A percentile compares a stretch with the other conserved stretches of the same genome.
phyloP scores from a whole-genome alignment of 2,329 filamentous ascomycete genomes.

The Botrytis deweyae region DNA sequence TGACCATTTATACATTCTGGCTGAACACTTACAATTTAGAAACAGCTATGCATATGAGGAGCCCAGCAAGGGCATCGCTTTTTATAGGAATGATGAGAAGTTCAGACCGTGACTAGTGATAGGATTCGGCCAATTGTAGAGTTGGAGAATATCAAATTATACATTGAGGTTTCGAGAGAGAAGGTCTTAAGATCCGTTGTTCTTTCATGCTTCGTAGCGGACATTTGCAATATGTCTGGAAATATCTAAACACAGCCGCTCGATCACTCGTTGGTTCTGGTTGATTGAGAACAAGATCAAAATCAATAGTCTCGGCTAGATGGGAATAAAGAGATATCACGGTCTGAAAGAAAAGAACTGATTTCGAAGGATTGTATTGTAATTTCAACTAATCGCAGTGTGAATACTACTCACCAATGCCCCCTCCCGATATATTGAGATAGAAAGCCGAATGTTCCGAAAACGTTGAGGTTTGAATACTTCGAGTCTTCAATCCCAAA shows the following conservation, averaged over 20 bases:
- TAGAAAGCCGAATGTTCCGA: too few species aligned
- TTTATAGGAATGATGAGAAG: background rate
- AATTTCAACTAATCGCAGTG: too few species aligned
- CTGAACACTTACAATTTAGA: background rate
- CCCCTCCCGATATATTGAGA: too few species aligned
- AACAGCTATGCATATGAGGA: rapidly evolving
- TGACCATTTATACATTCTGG: background rate
- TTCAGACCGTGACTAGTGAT: background rate
- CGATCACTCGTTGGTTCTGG: background rate
- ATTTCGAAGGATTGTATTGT: background rate
- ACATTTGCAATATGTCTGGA: background rate
- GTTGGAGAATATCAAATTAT: background rate
- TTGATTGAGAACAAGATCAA: background rate
- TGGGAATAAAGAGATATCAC: background rate
- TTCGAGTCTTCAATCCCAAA: too few species aligned
- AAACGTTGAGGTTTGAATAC: too few species aligned
- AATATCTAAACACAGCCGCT: background rate
- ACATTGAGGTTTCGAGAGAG: background rate
- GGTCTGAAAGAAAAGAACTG: background rate
- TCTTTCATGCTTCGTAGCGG: background rate
- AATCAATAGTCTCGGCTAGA: background rate
- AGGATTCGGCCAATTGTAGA: background rate
- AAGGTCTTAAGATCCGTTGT: background rate
- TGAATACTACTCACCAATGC: too few species aligned
- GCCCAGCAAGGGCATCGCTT: rapidly evolving